Conservation (phyloP, 192 early-diverging fungal species). For the Gamsiella multidivaricata region DNA sequence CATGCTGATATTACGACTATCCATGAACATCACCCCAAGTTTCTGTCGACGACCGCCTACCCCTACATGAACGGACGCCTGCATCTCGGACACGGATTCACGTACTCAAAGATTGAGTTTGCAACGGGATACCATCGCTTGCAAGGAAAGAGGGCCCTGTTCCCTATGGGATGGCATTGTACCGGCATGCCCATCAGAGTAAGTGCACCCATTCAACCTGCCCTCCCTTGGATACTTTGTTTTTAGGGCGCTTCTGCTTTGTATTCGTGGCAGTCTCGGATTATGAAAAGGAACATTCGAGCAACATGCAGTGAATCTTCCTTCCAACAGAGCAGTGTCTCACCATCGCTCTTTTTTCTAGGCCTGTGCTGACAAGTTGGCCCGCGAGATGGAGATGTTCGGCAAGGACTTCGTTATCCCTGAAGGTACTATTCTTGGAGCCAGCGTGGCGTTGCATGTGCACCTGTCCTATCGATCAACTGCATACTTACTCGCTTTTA, state of each 20-base stretch:
- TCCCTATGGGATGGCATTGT: constrained; percentile 98
- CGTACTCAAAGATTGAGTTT: constrained; percentile 96
- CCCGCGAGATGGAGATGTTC: constrained; percentile 86
- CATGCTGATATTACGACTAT: constrained; percentile 56
- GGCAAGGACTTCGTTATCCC: constrained; percentile 64
- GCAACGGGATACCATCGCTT: constrained; percentile 93
- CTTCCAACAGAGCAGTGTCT: too few species aligned
- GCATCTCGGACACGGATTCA: constrained; percentile 97
- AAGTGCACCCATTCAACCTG: too few species aligned
- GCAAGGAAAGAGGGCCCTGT: constrained; percentile 90
- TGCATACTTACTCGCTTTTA: not conserved
- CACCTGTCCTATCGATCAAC: constrained; percentile 10
- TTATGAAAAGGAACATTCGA: not conserved
- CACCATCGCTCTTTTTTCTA: constrained; percentile 29
- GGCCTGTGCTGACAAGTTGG: constrained; percentile 90
- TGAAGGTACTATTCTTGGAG: too few species aligned
- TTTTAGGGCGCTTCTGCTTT: not conserved
- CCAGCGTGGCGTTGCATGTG: not conserved
- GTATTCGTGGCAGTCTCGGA: too few species aligned
- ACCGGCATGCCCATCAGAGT: constrained; percentile 99
- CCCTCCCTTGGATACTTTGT: too few species aligned
- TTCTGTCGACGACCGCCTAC: constrained; percentile 94
- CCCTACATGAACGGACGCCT: constrained; percentile 97
- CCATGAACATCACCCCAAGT: constrained; percentile 85
- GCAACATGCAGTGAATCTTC: too few species aligned